phyloP scores from a whole-genome alignment of 2,329 filamentous ascomycete genomes.

The Trichoderma afroharzianum region DNA sequence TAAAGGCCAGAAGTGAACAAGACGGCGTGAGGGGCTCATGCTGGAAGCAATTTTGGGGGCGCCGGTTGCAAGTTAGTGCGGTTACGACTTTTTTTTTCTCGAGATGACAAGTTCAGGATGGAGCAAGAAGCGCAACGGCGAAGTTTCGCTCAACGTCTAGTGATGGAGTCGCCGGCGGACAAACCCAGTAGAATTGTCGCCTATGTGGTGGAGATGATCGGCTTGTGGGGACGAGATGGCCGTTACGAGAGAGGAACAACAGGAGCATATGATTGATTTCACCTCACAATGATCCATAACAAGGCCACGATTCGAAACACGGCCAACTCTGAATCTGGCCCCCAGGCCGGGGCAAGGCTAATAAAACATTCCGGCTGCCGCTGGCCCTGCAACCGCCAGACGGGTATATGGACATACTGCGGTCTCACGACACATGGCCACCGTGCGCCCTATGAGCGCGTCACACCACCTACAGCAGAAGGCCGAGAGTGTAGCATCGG shows the following conservation, averaged over 20 bases:
- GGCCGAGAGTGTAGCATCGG: neutral
- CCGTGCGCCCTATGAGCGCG: neutral
- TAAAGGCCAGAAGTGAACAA: neutral
- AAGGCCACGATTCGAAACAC: neutral
- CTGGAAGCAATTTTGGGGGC: conserved; percentile 5
- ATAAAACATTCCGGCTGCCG: conserved; percentile 1
- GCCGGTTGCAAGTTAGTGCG: neutral
- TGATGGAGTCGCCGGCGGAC: conserved; percentile 1
- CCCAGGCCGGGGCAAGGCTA: neutral
- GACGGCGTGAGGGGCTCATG: conserved; percentile 8
- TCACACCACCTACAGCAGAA: conserved; percentile 1
- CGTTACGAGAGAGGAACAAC: neutral
- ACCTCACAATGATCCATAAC: neutral
- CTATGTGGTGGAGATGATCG: neutral
- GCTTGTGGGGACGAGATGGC: neutral
- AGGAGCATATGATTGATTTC: neutral
- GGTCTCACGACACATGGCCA: neutral
- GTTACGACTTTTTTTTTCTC: neutral
- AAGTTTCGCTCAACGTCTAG: conserved; percentile 12
- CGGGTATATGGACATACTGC: neutral
- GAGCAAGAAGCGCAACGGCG: neutral
- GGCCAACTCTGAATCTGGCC: neutral
- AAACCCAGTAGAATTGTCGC: conserved; percentile 2
- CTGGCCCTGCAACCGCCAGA: neutral
- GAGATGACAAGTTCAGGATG: neutral